Percentiles rank a stretch among this genome's conserved stretches.
phyloP scores from a whole-genome alignment of 192 early-diverging fungal species.

The Glomus cerebriforme region DNA sequence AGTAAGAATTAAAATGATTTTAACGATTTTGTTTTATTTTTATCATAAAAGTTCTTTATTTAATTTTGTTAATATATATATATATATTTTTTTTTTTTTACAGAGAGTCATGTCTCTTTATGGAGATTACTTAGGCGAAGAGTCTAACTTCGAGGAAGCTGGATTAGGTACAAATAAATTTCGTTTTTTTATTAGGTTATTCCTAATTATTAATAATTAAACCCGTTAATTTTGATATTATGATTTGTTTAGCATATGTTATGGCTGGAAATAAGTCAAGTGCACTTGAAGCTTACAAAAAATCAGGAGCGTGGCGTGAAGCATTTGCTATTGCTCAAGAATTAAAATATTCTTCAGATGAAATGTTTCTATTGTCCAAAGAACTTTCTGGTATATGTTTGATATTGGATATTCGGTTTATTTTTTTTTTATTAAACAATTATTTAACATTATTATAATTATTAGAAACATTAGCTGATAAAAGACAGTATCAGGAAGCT shows the following conservation, averaged over 20 bases:
- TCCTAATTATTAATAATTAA: neutral
- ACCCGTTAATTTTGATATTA: constrained; percentile 19
- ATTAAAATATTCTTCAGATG: constrained; percentile 47
- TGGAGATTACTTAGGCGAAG: constrained; percentile 62
- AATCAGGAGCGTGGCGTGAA: constrained; percentile 66
- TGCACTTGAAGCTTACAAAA: constrained; percentile 62
- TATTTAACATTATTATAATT: constrained; percentile 1
- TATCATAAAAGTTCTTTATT: neutral
- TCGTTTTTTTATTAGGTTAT: neutral
- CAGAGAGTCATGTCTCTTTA: constrained; percentile 50
- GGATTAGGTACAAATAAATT: constrained; percentile 50
- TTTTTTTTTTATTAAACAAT: neutral
- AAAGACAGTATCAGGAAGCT: constrained; percentile 66
- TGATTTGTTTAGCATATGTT: constrained; percentile 47
- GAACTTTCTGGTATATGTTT: constrained; percentile 53
- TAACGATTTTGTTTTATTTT: neutral
- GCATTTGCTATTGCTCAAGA: constrained; percentile 64
- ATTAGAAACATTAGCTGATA: constrained; percentile 53
- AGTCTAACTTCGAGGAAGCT: constrained; percentile 65
- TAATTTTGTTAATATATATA: neutral
- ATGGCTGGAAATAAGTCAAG: constrained; percentile 58
- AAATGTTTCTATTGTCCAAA: constrained; percentile 53
- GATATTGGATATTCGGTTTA: constrained; percentile 34
- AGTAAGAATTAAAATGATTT: constrained; percentile 32
- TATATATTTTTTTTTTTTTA: neutral